Evolutionary conservation across 805 yeast species (phyloP), one percentile per base, ranked within the genome.

Genomic region (Ogataea methanolica): DNA sequence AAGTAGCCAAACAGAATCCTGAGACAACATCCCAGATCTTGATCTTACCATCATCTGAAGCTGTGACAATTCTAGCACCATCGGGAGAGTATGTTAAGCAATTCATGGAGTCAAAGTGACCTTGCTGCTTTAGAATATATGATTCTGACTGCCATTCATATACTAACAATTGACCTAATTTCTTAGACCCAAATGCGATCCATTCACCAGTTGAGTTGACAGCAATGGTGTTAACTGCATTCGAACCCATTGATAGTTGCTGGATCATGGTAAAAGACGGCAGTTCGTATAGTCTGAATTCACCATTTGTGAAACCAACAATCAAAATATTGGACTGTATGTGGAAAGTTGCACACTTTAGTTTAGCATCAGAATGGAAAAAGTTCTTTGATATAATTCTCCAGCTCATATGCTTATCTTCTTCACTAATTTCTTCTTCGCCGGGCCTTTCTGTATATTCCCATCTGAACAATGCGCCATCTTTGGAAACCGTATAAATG

Each of bases 121-220:
- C 97, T 68, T 94, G 99, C 64, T 94, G 99, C 63, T 92, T 91
- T 54, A 94, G 72, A 41, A 94, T 85, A 62, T 92, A 94, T 0
- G 97, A 88, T 65, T 94, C 99, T 5, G 96, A 87, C 70, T 94
- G 97, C 99, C 99, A 94, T 73, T 94, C 99, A 73, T 96, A 94
- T 0, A 94, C 99, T 48, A 94, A 70, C 49, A 94, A 70, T 68
- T 94, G 99, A n/a, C 99, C 99, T 29, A 88, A 67, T 60, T 82
- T 83, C 33, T 89, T 70, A 0, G 97, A 90, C 5, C 99, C 99
- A 66, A 94, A 88, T 0, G 97, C 96, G 33, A 94, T 72, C 99
- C 99, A 94, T 66, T 94, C 99, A 33, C 99, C 99, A 6, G 91
- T 73, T 2, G 74, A 67, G 64, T 92, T 94, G 36, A 94, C 78